Conservation (phyloP, 1,284 basidiomycete genomes). For the Puccinia polysora region DNA sequence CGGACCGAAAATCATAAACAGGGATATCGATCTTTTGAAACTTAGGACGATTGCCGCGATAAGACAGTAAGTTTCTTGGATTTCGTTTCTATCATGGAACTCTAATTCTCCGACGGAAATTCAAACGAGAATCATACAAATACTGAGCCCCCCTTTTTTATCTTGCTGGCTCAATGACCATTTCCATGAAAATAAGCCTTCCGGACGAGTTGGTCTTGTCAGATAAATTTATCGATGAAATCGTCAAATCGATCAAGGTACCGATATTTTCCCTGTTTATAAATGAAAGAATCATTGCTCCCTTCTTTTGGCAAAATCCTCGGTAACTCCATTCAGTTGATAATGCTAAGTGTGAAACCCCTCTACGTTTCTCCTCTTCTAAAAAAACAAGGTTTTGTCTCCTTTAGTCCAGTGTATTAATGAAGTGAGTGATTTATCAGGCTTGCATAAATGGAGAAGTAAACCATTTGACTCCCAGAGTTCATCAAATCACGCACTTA, state of each 20-base stretch:
- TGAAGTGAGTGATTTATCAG: constrained; percentile 14
- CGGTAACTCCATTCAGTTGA: background rate
- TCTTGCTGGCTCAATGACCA: background rate
- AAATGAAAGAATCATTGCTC: no score
- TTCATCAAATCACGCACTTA: no score
- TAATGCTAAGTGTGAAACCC: background rate
- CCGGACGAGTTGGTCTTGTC: constrained; percentile 20
- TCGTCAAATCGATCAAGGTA: constrained; percentile 23
- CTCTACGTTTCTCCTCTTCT: constrained; percentile 6
- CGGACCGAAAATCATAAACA: no score
- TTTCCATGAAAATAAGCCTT: background rate
- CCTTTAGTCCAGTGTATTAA: constrained; percentile 28
- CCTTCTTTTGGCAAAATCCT: background rate
- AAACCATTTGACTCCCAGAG: no score
- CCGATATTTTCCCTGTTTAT: background rate
- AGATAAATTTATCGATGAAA: constrained; percentile 19
- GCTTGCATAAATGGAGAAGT: no score
- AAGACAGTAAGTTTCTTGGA: constrained; percentile 23
- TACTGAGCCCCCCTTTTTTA: background rate
- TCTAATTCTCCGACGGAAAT: background rate
- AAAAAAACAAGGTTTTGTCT: constrained; percentile 1
- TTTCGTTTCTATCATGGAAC: background rate
- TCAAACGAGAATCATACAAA: background rate
- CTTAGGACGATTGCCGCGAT: constrained; percentile 19
- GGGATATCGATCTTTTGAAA: constrained; percentile 25